Evolutionary conservation across 2,329 filamentous ascomycete genomes (phyloP).

Genomic region (Aquanectria penicillioides): DNA sequence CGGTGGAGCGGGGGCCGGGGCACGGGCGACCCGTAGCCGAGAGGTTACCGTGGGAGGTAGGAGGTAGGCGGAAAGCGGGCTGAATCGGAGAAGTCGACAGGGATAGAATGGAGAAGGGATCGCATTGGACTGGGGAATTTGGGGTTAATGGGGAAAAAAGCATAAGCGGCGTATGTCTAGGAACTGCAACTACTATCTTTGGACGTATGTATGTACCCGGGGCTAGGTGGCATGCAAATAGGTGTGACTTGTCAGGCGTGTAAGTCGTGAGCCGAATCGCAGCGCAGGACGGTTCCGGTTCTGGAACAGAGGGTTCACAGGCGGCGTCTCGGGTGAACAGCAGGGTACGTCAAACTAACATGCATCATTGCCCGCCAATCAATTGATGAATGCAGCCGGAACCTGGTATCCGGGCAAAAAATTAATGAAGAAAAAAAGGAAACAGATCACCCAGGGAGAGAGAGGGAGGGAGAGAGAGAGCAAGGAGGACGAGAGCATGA

Average conservation of each 20-base stretch:
- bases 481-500: neutral
- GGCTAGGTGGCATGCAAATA: neutral
- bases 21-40: constrained; percentile 36
- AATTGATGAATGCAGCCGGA: no score
- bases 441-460: neutral
- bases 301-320: no score
- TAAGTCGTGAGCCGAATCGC: constrained; percentile 10
- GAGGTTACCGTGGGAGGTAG: no score
- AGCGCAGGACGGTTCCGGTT: neutral
- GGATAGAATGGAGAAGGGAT: constrained; percentile 30
- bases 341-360: no score
- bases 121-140: constrained; percentile 8
- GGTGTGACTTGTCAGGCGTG: constrained; percentile 6
- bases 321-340: no score
- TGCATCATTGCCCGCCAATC: no score
- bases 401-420: no score
- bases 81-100: constrained; percentile 36
- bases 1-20: constrained; percentile 38
- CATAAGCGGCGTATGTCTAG: constrained; percentile 6
- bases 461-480: no score
- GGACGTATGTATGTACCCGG: neutral
- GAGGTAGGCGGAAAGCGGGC: constrained; percentile 40
- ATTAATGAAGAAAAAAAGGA: neutral
- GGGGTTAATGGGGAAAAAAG: constrained; percentile 15
- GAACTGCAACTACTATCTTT: constrained; percentile 6